phyloP scores from a whole-genome alignment of 805 yeast species.

The Ogataea henricii region DNA sequence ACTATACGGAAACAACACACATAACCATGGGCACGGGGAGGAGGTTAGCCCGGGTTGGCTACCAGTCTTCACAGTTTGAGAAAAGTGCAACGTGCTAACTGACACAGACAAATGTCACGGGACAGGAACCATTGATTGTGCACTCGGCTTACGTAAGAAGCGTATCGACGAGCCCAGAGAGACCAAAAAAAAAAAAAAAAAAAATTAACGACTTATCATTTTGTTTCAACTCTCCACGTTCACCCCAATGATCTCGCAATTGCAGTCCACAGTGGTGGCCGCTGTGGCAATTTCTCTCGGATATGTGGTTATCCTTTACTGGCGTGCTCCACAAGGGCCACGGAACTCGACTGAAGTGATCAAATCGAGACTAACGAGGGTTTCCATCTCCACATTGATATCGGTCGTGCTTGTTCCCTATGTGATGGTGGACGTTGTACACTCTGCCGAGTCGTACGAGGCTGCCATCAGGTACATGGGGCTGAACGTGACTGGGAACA shows the following conservation, averaged over 20 bases:
- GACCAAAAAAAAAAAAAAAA: not conserved
- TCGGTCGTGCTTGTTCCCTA: conserved; percentile 37
- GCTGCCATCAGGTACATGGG: conserved; percentile 21
- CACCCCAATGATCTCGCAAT: not conserved
- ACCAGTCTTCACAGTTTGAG: too few relatives aligned
- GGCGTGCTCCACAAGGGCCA: conserved; percentile 23
- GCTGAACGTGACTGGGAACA: conserved; percentile 5
- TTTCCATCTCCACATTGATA: conserved; percentile 35
- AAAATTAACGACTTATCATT: not conserved
- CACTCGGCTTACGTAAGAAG: too few relatives aligned
- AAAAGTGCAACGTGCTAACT: too few relatives aligned
- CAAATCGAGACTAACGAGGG: conserved; percentile 41
- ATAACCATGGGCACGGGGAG: too few relatives aligned
- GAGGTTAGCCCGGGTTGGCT: too few relatives aligned
- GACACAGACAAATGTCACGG: too few relatives aligned
- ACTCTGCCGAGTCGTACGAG: conserved; percentile 12
- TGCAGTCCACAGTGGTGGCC: conserved; percentile 22
- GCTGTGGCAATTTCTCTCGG: conserved; percentile 42
- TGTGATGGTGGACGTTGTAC: conserved; percentile 24
- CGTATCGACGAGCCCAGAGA: too few relatives aligned
- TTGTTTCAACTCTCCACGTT: not conserved
- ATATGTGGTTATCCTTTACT: conserved; percentile 48
- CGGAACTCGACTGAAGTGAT: conserved; percentile 50
- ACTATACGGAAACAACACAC: not conserved
- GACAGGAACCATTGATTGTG: too few relatives aligned